Evolutionary conservation across 2,329 filamentous ascomycete genomes (phyloP).

Genomic region (Samsoniella hepiali): DNA sequence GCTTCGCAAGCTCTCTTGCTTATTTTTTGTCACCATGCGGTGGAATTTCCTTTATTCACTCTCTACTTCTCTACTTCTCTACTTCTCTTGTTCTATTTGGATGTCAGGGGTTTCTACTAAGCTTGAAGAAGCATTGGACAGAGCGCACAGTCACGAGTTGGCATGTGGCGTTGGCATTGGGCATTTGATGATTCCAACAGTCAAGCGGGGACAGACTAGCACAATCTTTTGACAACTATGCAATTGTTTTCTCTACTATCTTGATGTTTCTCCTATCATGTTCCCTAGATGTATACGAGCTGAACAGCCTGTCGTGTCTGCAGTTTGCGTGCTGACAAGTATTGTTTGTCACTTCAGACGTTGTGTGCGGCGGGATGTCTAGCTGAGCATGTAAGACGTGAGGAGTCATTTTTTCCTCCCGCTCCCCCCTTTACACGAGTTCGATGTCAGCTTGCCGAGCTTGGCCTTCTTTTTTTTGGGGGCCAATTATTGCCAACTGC

Average conservation of each 20-base stretch:
- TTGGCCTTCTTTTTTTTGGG: neutral
- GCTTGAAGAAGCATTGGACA: neutral
- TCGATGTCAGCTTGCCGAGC: neutral
- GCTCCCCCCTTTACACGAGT: neutral
- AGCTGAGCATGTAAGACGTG: conserved; percentile 4
- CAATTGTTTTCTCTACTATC: neutral
- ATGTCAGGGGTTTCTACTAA: neutral
- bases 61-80: neutral
- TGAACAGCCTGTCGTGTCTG: neutral
- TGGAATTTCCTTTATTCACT: neutral
- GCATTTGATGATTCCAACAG: neutral
- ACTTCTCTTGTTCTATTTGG: no score
- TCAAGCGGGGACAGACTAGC: neutral
- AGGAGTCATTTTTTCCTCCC: neutral
- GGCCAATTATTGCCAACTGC: conserved; percentile 3
- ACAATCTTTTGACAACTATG: conserved; percentile 7
- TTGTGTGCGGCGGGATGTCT: neutral
- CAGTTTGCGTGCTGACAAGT: neutral
- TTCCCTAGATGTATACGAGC: neutral
- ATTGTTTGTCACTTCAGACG: neutral
- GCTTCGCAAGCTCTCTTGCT: neutral
- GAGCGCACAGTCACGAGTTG: neutral
- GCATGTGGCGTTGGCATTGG: neutral
- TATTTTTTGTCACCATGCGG: neutral
- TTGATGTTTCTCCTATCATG: neutral